Conservation (phyloP, 345 rosid species). For the Camelina laxa region DNA sequence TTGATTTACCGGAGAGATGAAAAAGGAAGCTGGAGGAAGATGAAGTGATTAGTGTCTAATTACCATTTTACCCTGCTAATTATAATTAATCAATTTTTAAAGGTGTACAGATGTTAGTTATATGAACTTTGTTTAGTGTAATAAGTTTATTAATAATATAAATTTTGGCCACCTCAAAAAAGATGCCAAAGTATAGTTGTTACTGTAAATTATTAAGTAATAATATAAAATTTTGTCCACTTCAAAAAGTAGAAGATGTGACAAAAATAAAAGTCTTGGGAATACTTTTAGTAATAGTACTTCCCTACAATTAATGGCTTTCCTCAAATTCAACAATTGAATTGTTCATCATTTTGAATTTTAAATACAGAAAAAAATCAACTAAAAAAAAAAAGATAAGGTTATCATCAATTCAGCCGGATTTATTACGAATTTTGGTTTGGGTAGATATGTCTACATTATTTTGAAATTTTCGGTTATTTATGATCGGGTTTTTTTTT, state of each 20-base stretch:
- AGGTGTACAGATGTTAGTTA: not conserved
- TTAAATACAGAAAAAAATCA: not conserved
- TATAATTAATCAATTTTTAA: too few species aligned
- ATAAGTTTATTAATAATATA: not conserved
- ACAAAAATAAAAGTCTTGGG: conserved; percentile 6
- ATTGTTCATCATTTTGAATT: conserved; percentile 18
- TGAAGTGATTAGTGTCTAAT: not conserved
- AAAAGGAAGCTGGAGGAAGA: conserved; percentile 3
- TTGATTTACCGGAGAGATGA: conserved; percentile 10
- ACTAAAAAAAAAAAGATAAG: not conserved
- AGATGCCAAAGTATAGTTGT: not conserved
- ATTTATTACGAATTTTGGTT: not conserved
- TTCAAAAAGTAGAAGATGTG: not conserved
- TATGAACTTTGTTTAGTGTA: not conserved
- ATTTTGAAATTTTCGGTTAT: not conserved
- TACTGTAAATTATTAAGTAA: not conserved
- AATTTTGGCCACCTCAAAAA: not conserved
- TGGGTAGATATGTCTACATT: not conserved
- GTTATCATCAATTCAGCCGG: not conserved
- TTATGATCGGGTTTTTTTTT: not conserved
- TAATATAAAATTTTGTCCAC: not conserved
- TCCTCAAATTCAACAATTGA: conserved; percentile 25
- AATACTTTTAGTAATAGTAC: not conserved
- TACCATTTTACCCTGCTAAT: conserved; percentile 4
- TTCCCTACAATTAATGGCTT: conserved; percentile 2